Percentiles rank a stretch among this genome's conserved stretches.
These are phyloP conservation scores for Quillaja saponaria DNA, from an alignment of 306 rosid genomes.

Conservation along the genomic window DNA sequence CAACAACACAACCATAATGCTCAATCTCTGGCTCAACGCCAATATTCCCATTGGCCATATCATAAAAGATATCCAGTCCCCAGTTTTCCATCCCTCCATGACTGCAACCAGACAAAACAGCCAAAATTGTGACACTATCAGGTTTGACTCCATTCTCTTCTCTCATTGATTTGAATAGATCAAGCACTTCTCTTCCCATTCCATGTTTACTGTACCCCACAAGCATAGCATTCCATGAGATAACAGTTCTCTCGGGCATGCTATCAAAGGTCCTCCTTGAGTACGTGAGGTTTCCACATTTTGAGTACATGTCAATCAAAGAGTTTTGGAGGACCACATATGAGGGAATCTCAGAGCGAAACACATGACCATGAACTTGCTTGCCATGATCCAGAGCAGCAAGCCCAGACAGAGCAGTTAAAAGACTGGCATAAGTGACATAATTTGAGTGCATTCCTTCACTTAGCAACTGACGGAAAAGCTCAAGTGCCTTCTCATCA, in stretches of 20 bases:
- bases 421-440: conserved; percentile 76
- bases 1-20: conserved; percentile 86
- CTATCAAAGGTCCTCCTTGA: conserved; percentile 66
- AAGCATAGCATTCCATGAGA: conserved; percentile 94
- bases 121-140: conserved; percentile 71
- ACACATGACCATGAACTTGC: conserved; percentile 75
- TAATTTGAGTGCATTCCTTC: conserved; percentile 83
- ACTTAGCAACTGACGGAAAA: conserved; percentile 60
- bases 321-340: conserved; percentile 83
- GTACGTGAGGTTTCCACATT: conserved; percentile 77
- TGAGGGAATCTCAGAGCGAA: conserved; percentile 55
- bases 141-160: conserved; percentile 66
- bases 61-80: conserved; percentile 69
- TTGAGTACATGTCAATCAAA: conserved; percentile 88
- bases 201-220: conserved; percentile 89
- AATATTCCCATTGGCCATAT: conserved; percentile 50
- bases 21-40: conserved; percentile 63
- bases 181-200: conserved; percentile 74
- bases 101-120: conserved; percentile 88
- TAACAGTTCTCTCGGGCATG: conserved; percentile 68
- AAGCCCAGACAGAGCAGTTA: conserved; percentile 86
- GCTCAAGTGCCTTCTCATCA: conserved; percentile 70
- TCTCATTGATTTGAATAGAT: conserved; percentile 68
- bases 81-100: conserved; percentile 76
- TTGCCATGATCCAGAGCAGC: conserved; percentile 85